A percentile compares a stretch with the other conserved stretches of the same genome.
phyloP scores from a whole-genome alignment of 768 basidiomycete species.

The Pilatotrama ljubarskyi region DNA sequence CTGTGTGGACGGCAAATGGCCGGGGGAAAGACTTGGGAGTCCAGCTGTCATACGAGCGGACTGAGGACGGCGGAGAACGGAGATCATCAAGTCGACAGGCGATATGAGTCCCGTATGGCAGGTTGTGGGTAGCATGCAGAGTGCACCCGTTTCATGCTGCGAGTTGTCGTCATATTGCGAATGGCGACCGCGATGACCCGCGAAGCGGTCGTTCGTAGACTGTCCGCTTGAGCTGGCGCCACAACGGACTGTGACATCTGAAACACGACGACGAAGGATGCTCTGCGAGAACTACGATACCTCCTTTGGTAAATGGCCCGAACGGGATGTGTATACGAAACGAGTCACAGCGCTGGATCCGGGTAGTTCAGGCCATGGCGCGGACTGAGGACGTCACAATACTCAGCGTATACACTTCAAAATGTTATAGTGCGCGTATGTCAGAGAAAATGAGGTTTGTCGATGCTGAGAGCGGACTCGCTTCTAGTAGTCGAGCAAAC shows the following conservation, averaged over 20 bases:
- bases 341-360: conserved; percentile 9
- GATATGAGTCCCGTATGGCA: neutral
- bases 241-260: conserved; percentile 5
- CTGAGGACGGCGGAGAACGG: conserved; percentile 14
- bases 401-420: neutral
- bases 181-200: neutral
- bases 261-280: conserved; percentile 10
- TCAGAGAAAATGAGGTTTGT: neutral
- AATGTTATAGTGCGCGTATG: neutral
- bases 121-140: neutral
- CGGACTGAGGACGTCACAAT: neutral
- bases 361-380: neutral
- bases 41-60: neutral
- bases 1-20: neutral
- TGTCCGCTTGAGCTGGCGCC: neutral
- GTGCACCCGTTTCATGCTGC: neutral
- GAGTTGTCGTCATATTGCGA: neutral
- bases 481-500: no score
- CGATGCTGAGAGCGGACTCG: no score
- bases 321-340: conserved; percentile 13
- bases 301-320: neutral
- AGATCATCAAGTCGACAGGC: conserved; percentile 7
- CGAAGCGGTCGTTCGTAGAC: neutral
- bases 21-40: neutral
- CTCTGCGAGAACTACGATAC: neutral